These are phyloP conservation scores for Vachellia pachyceras DNA, from an alignment of 306 rosid genomes.

Conservation along the genomic window DNA sequence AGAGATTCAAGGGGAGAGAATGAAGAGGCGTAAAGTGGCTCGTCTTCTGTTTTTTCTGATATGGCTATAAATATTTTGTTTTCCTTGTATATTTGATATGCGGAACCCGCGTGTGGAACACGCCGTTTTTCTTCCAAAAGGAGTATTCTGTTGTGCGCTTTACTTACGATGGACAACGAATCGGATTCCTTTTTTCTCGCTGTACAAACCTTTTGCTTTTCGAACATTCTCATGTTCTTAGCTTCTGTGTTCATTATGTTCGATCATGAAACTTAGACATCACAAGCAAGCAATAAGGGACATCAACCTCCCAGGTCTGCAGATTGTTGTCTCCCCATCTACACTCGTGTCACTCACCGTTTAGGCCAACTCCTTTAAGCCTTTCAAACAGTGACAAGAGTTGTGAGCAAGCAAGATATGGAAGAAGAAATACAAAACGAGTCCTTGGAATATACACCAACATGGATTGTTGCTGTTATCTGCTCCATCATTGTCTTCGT, in stretches of 20 bases:
- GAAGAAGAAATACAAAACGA: slow-evolving; percentile 52
- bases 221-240: slow-evolving; percentile 47
- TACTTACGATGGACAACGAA: slow-evolving; percentile 41
- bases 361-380: neutral
- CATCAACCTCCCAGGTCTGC: slow-evolving; percentile 1
- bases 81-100: neutral
- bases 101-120: slow-evolving; percentile 21
- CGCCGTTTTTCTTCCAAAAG: slow-evolving; percentile 9
- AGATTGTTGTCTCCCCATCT: slow-evolving; percentile 31
- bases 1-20: neutral
- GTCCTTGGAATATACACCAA: slow-evolving; percentile 82
- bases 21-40: neutral
- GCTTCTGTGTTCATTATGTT: slow-evolving; percentile 33
- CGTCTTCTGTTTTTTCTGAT: neutral
- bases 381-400: neutral
- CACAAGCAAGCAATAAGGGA: neutral
- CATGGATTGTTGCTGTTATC: slow-evolving; percentile 89
- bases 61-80: neutral
- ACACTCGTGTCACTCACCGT: neutral
- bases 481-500: slow-evolving; percentile 76
- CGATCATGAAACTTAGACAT: slow-evolving; percentile 1
- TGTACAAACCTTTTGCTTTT: slow-evolving; percentile 42
- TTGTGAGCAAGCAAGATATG: slow-evolving; percentile 40
- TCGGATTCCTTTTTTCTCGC: slow-evolving; percentile 34
- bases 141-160: slow-evolving; percentile 21